Evolutionary conservation across 108 stramenopile species (phyloP).

Genomic region (Stephanodiscus minutulus): DNA sequence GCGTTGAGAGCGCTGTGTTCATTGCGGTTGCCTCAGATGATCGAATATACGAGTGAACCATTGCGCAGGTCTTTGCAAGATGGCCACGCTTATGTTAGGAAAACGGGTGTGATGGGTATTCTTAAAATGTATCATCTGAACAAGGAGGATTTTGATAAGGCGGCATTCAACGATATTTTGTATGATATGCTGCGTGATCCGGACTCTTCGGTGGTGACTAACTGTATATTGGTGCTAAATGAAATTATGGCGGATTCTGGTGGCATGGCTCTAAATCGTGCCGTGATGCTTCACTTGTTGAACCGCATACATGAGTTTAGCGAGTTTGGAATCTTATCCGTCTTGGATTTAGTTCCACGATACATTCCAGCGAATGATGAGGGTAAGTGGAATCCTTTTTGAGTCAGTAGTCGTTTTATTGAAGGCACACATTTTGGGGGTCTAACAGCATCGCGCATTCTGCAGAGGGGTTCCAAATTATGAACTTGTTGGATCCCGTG

Average conservation of each 20-base stretch:
- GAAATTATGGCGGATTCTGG: slow-evolving; percentile 94
- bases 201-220: slow-evolving; percentile 95
- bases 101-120: slow-evolving; percentile 98
- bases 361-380: slow-evolving; percentile 93
- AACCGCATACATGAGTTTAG: slow-evolving; percentile 96
- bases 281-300: slow-evolving; percentile 94
- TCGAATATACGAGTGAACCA: slow-evolving; percentile 95
- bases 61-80: slow-evolving; percentile 85
- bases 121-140: slow-evolving; percentile 95
- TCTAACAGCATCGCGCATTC: background rate
- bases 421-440: background rate
- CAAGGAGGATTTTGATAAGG: slow-evolving; percentile 76
- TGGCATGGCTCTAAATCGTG: slow-evolving; percentile 95
- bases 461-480: slow-evolving; percentile 92
- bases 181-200: slow-evolving; percentile 97
- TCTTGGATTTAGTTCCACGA: slow-evolving; percentile 92
- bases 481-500: slow-evolving; percentile 99
- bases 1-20: slow-evolving; percentile 94
- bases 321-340: slow-evolving; percentile 95
- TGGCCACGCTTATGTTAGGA: slow-evolving; percentile 96
- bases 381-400: background rate
- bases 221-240: slow-evolving; percentile 93
- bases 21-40: slow-evolving; percentile 92
- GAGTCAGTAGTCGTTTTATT: background rate
- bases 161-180: slow-evolving; percentile 89